Evolutionary conservation across 805 yeast species (phyloP).

Genomic region (Komagataella phaffii): DNA sequence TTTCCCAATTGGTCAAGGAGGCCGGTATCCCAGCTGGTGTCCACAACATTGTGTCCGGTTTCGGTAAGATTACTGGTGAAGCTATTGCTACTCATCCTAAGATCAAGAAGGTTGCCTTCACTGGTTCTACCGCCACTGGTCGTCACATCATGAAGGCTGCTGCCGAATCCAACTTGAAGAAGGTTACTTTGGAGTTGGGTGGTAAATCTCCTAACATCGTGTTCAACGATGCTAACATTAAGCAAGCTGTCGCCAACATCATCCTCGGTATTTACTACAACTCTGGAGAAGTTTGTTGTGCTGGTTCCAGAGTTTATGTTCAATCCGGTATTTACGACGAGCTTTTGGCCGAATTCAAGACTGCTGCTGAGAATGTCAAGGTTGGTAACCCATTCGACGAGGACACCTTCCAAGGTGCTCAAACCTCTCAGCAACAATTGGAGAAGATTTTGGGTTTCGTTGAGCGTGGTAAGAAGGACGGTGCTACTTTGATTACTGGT

Average conservation of each 20-base stretch:
- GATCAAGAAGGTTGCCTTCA: constrained; percentile 85
- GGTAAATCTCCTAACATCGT: constrained; percentile 86
- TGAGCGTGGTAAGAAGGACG: constrained; percentile 50
- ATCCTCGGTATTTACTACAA: constrained; percentile 73
- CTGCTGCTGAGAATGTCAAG: constrained; percentile 34
- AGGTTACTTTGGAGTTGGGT: constrained; percentile 75
- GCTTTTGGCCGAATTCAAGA: constrained; percentile 43
- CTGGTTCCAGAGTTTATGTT: constrained; percentile 80
- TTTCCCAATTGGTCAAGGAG: constrained; percentile 53
- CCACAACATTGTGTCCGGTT: constrained; percentile 75
- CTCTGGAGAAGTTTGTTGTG: constrained; percentile 90
- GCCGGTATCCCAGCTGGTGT: constrained; percentile 93
- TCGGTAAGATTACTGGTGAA: constrained; percentile 75
- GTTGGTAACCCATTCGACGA: constrained; percentile 75
- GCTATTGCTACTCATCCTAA: constrained; percentile 67
- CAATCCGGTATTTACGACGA: constrained; percentile 62
- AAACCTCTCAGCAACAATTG: constrained; percentile 56
- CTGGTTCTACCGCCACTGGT: constrained; percentile 88
- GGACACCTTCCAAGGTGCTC: constrained; percentile 60
- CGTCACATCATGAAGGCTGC: constrained; percentile 60
- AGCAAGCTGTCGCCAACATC: constrained; percentile 50
- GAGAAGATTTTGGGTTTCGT: constrained; percentile 52
- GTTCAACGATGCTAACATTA: constrained; percentile 60
- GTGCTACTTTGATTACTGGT: constrained; percentile 66
- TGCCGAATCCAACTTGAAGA: constrained; percentile 58